Percentiles rank a stretch among this genome's conserved stretches.
Evolutionary conservation across 2,329 filamentous ascomycete species (phyloP).

Genomic region (Colletotrichum gloeosporioides): DNA sequence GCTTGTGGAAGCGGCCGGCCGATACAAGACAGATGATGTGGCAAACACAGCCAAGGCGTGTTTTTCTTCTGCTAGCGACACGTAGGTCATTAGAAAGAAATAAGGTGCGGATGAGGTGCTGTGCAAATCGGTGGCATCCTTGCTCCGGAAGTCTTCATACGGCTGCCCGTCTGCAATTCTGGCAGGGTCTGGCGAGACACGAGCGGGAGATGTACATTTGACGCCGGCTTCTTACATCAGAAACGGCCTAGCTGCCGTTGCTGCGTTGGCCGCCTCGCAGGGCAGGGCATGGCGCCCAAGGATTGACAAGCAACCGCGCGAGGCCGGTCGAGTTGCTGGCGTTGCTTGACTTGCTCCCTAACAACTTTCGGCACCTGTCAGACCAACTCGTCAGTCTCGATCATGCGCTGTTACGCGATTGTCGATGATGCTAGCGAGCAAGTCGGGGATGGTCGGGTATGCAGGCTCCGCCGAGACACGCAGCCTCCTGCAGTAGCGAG

Average conservation of each 20-base stretch:
- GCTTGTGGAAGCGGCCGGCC: not conserved
- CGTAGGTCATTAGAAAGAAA: not conserved
- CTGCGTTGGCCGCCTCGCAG: constrained; percentile 18
- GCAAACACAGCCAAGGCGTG: constrained; percentile 8
- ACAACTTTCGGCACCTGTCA: not conserved
- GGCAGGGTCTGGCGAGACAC: not conserved
- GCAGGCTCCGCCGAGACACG: constrained; percentile 15
- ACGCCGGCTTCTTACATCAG: not conserved
- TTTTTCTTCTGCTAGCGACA: not conserved
- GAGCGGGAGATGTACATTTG: constrained; percentile 11
- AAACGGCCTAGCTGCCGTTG: constrained; percentile 6
- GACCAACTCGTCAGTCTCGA: not conserved
- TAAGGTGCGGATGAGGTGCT: not conserved
- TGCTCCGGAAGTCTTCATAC: not conserved
- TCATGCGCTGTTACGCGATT: not conserved
- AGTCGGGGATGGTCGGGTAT: constrained; percentile 11
- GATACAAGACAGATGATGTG: constrained; percentile 7
- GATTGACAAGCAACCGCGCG: not conserved
- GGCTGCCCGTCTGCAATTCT: not conserved
- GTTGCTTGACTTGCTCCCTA: not conserved
- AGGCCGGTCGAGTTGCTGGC: not conserved
- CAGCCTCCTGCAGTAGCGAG: constrained; percentile 6
- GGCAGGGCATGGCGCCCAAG: constrained; percentile 4
- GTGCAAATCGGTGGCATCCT: not conserved
- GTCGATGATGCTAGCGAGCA: not conserved